Base-by-base conservation (phyloP, 768 basidiomycete genomes). In the Lepiota subincarnata region DNA sequence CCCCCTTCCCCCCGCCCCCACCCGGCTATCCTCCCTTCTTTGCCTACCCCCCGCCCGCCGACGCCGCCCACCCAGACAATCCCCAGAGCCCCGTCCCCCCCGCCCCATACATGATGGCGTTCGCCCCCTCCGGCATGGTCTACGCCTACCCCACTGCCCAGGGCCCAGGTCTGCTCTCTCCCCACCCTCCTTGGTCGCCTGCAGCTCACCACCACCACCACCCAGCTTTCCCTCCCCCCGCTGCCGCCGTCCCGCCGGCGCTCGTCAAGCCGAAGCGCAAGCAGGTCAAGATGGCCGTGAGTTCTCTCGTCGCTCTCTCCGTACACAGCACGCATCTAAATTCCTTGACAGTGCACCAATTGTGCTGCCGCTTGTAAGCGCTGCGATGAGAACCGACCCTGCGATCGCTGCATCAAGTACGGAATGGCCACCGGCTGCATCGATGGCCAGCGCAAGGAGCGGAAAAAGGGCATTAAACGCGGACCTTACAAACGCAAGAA, bases 391-490 rank as follows among this genome's bases (percentile, higher is more conserved):
- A 79, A 76, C 59, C 84, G 94, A 40, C 94, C 94, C 20, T 97
- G 94, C 66, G 84, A 87, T 56, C 85, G 94, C 31, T 97, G 94
- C 60, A 75, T 86, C 63, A 94, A 93, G 70, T 95, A 95, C 67
- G 90, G 89, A 59, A 80, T 92, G 49, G 72, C 81, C 2, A 78
- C 78, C 8, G 78, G 84, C 50, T 97, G 94, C 68, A 73, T 87
- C 51, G 94, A 97, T 67, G 93, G 92, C 26, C 87, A 90, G 63
- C 81, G 94, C 64, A 97, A 96, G 72, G 93, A 96, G 69, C 79
- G 94, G 57, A 92, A 92, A 72, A 92, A 89, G 68, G 90, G 90
- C 50, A 79, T 92, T 67, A 92, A 92, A 70, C 78, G 90, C 57
- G 90, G 90, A 2, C 91, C 90, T 55, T 92, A 92, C 77, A 90